Evolutionary conservation across 2,329 filamentous ascomycete genomes (phyloP), one percentile per base, ranked within the genome.

Genomic region (Pseudopithomyces maydicus): DNA sequence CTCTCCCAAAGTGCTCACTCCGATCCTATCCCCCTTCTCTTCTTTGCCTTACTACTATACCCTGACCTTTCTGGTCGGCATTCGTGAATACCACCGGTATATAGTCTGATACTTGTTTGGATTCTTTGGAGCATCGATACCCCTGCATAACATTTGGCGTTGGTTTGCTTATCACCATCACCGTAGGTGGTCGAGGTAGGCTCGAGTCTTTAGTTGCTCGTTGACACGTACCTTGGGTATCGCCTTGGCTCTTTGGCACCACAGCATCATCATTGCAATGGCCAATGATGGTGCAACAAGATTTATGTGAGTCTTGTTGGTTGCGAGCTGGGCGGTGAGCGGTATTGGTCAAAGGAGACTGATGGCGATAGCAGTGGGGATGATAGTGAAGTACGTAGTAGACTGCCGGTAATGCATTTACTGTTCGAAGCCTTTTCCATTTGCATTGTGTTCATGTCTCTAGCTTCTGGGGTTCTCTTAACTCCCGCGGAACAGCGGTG

Each of bases 61-160:
- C 26, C n/a, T 33, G 33, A 26, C 52, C 32, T 29, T 23, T 12
- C 3, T 10, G 22, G 36, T n/a, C 10, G 29, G 32, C 52, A 23
- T 42, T 45, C 48, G 36, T 51, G 39, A 47, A 48, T 42, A 32
- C 36, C 6, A 17, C 6, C 23, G 20, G 38, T 51, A 29, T 51
- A 23, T 33, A 33, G 38, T 42, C 23, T 20, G 41, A 11, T 26
- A 45, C 20, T 36, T 33, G 33, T 43, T 51, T 46, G 32, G 17
- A 48, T 42, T 48, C 19, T 47, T 58, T 57, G 43, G 23, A 61
- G 51, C 61, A 63, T 63, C 61, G 58, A 63, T 63, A 60, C 62
- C 54, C 56, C 36, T 65, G 60, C 62, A 65, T 65, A 50, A 49
- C 14, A 36, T 32, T 36, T 26, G 61, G 61, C 57, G 61, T 63